A percentile compares a stretch with the other conserved stretches of the same genome.
phyloP scores from a whole-genome alignment of 139 green algal species.

The Astrephomene gubernaculifera region DNA sequence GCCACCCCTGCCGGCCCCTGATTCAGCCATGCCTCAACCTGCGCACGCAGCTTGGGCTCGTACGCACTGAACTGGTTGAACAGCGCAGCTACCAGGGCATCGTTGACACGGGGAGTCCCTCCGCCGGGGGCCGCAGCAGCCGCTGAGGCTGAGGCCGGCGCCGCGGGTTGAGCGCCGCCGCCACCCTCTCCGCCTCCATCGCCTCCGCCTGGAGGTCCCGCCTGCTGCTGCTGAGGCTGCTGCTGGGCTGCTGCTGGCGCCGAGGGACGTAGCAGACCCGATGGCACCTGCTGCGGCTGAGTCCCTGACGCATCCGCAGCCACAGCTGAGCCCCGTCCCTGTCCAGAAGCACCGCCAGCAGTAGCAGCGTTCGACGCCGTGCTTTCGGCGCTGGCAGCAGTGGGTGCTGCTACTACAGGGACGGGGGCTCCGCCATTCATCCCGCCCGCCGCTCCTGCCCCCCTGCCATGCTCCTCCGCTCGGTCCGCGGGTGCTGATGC shows the following conservation, averaged over 20 bases:
- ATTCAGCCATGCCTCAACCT: slow-evolving; percentile 4
- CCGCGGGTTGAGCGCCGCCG: too few relatives aligned
- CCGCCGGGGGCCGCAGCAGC: too few relatives aligned
- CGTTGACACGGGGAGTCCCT: too few relatives aligned
- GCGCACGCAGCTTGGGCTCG: background rate
- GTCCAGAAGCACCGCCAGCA: background rate
- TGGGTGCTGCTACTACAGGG: too few relatives aligned
- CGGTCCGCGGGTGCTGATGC: background rate
- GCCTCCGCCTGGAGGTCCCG: too few relatives aligned
- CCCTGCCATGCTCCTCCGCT: background rate
- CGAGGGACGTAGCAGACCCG: background rate
- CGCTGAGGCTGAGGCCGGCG: too few relatives aligned
- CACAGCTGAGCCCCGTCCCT: background rate
- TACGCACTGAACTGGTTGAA: slow-evolving; percentile 9
- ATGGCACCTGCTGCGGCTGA: background rate
- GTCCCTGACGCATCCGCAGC: background rate
- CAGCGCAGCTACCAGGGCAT: background rate
- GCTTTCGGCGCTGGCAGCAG: too few relatives aligned
- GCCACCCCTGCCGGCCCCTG: background rate
- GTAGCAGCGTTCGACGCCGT: too few relatives aligned
- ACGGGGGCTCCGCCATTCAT: too few relatives aligned
- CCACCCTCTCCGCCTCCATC: too few relatives aligned
- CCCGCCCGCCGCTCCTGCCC: background rate
- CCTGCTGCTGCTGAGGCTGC: background rate
- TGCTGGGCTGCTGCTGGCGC: background rate